phyloP scores from a whole-genome alignment of 1,139 yeast species.

The Candida frijolesensis region DNA sequence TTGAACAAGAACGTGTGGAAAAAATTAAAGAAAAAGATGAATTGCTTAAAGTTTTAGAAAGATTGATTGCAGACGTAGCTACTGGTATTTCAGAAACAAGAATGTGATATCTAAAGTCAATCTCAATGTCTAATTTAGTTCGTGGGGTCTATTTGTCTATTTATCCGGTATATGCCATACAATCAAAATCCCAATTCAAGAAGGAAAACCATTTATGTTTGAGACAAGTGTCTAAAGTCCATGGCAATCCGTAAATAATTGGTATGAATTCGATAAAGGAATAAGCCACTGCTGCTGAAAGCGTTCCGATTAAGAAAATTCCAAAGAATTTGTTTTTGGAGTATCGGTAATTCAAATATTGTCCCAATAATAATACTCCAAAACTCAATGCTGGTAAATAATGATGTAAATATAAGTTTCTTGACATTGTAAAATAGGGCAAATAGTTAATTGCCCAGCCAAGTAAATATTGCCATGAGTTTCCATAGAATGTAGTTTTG shows the following conservation, averaged over 20 bases:
- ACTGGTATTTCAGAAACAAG: constrained; percentile 51
- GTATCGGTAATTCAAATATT: constrained; percentile 34
- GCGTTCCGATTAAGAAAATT: constrained; percentile 17
- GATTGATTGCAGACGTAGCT: constrained; percentile 64
- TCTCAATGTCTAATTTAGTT: background rate
- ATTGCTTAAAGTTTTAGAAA: constrained; percentile 66
- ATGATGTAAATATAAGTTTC: constrained; percentile 42
- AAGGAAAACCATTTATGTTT: constrained; percentile 29
- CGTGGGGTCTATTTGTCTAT: background rate
- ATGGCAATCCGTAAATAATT: constrained; percentile 35
- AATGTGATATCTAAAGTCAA: constrained; percentile 6
- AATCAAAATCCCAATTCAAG: constrained; percentile 39
- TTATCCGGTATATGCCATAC: constrained; percentile 21
- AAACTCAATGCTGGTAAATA: constrained; percentile 42
- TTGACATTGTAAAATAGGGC: constrained; percentile 35
- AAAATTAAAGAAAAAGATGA: constrained; percentile 69
- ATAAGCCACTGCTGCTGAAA: constrained; percentile 20
- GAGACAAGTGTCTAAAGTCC: constrained; percentile 33
- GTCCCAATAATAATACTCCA: constrained; percentile 32
- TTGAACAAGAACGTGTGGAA: constrained; percentile 59
- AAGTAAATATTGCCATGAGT: constrained; percentile 27
- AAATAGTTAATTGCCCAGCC: constrained; percentile 42
- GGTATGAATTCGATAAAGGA: constrained; percentile 29
- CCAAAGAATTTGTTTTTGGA: constrained; percentile 23
- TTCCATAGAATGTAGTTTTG: constrained; percentile 22